Base-by-base conservation (phyloP, 345 rosid genomes). In the Eucalyptus pumila region DNA sequence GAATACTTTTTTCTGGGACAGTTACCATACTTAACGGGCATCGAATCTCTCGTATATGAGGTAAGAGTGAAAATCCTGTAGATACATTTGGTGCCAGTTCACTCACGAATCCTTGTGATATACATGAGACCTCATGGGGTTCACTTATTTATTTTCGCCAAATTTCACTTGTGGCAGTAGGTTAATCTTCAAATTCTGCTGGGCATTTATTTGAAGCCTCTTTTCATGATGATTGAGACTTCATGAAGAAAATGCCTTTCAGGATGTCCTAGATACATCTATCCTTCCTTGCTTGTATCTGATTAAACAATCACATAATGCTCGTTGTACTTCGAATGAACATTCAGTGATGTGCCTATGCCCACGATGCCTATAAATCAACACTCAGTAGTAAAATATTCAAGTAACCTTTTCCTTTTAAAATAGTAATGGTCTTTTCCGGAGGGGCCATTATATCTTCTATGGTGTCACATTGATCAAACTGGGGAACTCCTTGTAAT, bases 1-100 rank as follows among this genome's bases (percentile, higher is more conserved):
- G 97, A 93, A 14, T 96, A 95, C 92, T 97, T 87, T 92, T 98
- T 92, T 91, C 95, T 98, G 11, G 99, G 99, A 11, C 94, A 97
- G 93, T 92, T 98, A 93, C 99, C 99, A 2, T 98, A 96, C 94
- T 93, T 98, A 92, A 96, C 95, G n/a, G 67, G 91, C 85, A 37
- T 92, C 54, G 97, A 93, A 93, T 92, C 99, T 90, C 91, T 98
- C 87, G 90, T 95, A 9, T 96, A 54, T 89, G 99, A 97, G 99
- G 99, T 92, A 93, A 89, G 87, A 80, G 45, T 58, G 50, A 58
- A 54, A 23, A 56, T 56, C 30, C 65, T 54, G 47, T 65, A 42
- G 7, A 62, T 9, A 32, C 56, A 19, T 67, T 47, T 45, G 9
- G 52, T 34, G 48, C 50, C 45, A 19, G 67, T 52, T 40, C 12